A percentile compares a stretch with the other conserved stretches of the same genome.
Conservation (phyloP, 1,139 yeast genomes). For the Geotrichum candidum region DNA sequence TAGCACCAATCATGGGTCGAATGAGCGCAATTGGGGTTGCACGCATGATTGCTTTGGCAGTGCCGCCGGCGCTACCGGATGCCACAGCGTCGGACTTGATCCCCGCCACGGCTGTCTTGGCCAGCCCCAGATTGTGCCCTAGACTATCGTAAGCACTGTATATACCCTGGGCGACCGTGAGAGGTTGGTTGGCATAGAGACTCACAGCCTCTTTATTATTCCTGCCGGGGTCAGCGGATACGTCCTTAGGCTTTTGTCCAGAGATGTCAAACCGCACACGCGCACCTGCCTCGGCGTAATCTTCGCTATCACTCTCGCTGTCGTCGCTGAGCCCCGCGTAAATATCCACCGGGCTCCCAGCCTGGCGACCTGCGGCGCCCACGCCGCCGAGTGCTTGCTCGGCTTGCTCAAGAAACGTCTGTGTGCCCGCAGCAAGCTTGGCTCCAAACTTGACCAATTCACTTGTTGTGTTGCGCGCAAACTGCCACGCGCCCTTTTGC, state of each 20-base stretch:
- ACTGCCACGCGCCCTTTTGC: slow-evolving; percentile 71
- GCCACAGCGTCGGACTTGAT: slow-evolving; percentile 51
- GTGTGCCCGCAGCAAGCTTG: slow-evolving; percentile 84
- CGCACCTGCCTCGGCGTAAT: not conserved
- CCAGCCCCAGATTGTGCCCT: slow-evolving; percentile 61
- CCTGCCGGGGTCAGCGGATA: slow-evolving; percentile 28
- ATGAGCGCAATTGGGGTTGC: slow-evolving; percentile 77
- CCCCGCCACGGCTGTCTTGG: slow-evolving; percentile 55
- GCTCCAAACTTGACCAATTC: slow-evolving; percentile 81
- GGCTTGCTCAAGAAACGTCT: slow-evolving; percentile 68
- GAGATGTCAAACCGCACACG: not conserved
- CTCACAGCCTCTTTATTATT: slow-evolving; percentile 44
- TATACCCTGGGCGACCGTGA: slow-evolving; percentile 62
- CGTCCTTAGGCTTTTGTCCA: not conserved
- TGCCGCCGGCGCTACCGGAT: slow-evolving; percentile 60
- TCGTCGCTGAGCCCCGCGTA: slow-evolving; percentile 33
- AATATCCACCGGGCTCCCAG: slow-evolving; percentile 20
- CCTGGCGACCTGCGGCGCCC: slow-evolving; percentile 43
- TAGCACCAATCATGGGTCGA: slow-evolving; percentile 86
- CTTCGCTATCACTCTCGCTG: slow-evolving; percentile 21
- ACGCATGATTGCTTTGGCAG: slow-evolving; percentile 60
- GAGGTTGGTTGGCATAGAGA: slow-evolving; percentile 81
- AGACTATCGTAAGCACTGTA: slow-evolving; percentile 65
- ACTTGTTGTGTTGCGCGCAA: slow-evolving; percentile 73
- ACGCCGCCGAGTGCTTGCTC: slow-evolving; percentile 71